Conservation (phyloP, 257 asterid genomes). For the Fraxinus cuspidata region DNA sequence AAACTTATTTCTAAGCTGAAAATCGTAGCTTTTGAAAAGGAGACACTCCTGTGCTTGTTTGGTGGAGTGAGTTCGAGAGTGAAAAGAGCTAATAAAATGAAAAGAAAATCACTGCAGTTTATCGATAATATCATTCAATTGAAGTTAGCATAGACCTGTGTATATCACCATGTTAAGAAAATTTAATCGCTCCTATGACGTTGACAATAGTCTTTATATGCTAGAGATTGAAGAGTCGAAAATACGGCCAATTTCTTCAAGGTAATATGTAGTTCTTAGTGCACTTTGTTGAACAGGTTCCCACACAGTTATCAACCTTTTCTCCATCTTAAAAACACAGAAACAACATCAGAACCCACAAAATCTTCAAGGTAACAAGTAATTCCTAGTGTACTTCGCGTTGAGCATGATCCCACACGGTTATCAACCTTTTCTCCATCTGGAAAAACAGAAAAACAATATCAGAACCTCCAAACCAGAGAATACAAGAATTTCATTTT, state of each 20-base stretch:
- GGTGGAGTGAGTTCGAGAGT: too few species aligned
- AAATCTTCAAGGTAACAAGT: conserved; percentile 34
- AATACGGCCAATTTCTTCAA: conserved; percentile 6
- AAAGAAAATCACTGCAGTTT: too few species aligned
- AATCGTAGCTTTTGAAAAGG: too few species aligned
- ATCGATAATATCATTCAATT: too few species aligned
- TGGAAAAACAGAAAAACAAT: conserved; percentile 19
- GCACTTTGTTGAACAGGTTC: conserved; percentile 78
- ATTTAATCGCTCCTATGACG: neutral
- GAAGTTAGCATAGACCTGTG: neutral
- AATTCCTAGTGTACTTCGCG: conserved; percentile 60
- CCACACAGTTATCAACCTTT: conserved; percentile 78
- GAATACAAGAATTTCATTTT: too few species aligned
- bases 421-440: conserved; percentile 75
- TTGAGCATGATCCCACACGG: conserved; percentile 90
- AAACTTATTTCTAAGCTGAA: too few species aligned
- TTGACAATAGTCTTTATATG: neutral
- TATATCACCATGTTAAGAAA: neutral
- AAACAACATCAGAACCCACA: neutral
- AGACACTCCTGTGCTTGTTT: too few species aligned
- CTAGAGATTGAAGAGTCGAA: neutral
- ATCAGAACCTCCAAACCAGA: neutral
- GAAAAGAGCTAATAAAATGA: too few species aligned
- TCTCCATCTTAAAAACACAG: conserved; percentile 55
- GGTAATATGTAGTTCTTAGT: conserved; percentile 51